phyloP scores from a whole-genome alignment of 345 rosid genomes.

The Citrus cavaleriei region DNA sequence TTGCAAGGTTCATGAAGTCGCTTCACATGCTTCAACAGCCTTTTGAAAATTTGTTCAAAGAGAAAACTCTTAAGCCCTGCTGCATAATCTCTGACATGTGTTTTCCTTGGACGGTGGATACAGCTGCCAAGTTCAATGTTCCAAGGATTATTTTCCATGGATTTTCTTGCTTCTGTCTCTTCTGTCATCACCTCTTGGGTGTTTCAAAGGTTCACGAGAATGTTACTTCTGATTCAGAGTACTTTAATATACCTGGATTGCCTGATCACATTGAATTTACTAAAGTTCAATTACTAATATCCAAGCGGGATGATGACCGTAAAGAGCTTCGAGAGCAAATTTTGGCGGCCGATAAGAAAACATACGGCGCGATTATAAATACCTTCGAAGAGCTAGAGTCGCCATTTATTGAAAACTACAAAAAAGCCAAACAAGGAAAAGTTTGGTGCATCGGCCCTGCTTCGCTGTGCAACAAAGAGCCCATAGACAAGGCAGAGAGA shows the following conservation, averaged over 20 bases:
- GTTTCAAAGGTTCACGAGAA: slow-evolving; percentile 22
- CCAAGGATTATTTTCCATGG: not conserved
- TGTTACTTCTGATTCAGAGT: slow-evolving; percentile 24
- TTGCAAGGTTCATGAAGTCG: not conserved
- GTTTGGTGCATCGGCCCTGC: not conserved
- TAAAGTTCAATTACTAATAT: slow-evolving; percentile 16
- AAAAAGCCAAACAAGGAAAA: not conserved
- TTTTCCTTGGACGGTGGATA: not conserved
- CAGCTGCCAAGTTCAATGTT: not conserved
- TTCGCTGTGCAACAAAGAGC: not conserved
- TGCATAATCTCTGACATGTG: not conserved
- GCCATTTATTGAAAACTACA: not conserved
- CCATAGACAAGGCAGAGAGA: not conserved
- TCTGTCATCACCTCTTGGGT: not conserved
- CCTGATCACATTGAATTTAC: slow-evolving; percentile 21
- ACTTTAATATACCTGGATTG: slow-evolving; percentile 24
- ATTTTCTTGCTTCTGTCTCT: not conserved
- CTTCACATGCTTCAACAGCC: not conserved
- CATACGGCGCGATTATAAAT: not conserved
- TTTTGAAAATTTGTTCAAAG: not conserved
- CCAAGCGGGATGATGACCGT: not conserved
- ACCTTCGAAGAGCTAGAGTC: not conserved
- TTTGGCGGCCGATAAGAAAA: slow-evolving; percentile 4
- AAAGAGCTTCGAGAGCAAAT: not conserved
- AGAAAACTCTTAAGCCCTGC: not conserved